A percentile compares a stretch with the other conserved stretches of the same genome.
These are phyloP conservation scores for Lichtheimia hyalospora DNA, from an alignment of 371 early-diverging fungal species.

Conservation along the genomic window DNA sequence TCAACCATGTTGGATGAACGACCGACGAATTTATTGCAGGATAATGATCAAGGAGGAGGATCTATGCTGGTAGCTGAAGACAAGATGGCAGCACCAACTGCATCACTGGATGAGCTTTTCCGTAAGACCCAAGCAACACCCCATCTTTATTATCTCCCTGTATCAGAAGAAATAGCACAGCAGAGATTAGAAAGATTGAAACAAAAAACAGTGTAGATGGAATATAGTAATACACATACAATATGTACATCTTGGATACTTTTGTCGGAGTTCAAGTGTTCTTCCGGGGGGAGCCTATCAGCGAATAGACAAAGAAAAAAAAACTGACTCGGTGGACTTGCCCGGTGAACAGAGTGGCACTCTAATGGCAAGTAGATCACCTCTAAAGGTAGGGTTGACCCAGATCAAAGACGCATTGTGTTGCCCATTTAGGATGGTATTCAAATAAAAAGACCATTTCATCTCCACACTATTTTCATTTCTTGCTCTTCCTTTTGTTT, in stretches of 20 bases:
- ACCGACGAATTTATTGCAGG: not conserved
- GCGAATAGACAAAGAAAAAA: slow-evolving; percentile 3
- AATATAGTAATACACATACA: too few species aligned
- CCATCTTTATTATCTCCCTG: slow-evolving; percentile 54
- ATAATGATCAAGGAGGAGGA: not conserved
- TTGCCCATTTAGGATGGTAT: slow-evolving; percentile 33
- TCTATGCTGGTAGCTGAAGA: not conserved
- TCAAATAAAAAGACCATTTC: slow-evolving; percentile 12
- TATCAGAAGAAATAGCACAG: slow-evolving; percentile 40
- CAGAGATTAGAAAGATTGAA: slow-evolving; percentile 25
- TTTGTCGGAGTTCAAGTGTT: too few species aligned
- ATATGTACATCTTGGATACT: too few species aligned
- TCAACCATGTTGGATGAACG: not conserved
- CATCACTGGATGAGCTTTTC: slow-evolving; percentile 54
- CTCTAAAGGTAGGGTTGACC: slow-evolving; percentile 12
- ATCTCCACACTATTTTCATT: slow-evolving; percentile 12
- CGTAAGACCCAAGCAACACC: slow-evolving; percentile 51
- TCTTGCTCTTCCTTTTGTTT: slow-evolving; percentile 12
- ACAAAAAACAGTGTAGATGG: not conserved
- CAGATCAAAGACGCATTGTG: slow-evolving; percentile 3
- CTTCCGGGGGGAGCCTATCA: too few species aligned
- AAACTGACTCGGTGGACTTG: slow-evolving; percentile 49
- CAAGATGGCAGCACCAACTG: slow-evolving; percentile 17
- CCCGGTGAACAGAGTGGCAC: slow-evolving; percentile 34
- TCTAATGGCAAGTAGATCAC: slow-evolving; percentile 16